A percentile compares a stretch with the other conserved stretches of the same genome.
Conservation (phyloP, 2,329 filamentous ascomycete genomes). For the Colletotrichum neosansevieriae region DNA sequence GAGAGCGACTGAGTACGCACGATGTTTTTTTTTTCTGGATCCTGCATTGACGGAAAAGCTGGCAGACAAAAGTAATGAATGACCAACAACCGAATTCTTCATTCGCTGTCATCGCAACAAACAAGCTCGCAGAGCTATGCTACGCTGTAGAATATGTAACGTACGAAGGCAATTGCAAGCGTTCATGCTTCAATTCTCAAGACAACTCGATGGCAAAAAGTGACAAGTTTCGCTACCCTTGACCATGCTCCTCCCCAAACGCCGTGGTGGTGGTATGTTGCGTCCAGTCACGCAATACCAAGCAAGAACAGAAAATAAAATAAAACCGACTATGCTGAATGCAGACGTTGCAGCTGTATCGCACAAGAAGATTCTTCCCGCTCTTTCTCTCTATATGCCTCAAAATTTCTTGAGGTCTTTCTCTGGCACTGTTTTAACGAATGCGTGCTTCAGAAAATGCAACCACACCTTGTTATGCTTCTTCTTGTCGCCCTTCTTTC, state of each 20-base stretch:
- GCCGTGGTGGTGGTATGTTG: constrained; percentile 8
- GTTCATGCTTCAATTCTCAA: background rate
- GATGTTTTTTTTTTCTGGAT: background rate
- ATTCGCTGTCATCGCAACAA: background rate
- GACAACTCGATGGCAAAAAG: background rate
- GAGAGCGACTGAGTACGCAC: constrained; percentile 50
- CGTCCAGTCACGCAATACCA: constrained; percentile 9
- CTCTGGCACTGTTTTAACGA: constrained; percentile 78
- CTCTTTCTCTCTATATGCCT: background rate
- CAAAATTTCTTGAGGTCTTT: constrained; percentile 70
- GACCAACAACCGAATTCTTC: background rate
- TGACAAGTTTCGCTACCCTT: constrained; percentile 20
- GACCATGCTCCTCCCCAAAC: constrained; percentile 23
- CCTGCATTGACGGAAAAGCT: background rate
- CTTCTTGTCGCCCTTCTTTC: constrained; percentile 57
- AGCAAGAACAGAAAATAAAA: background rate
- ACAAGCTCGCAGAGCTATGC: constrained; percentile 3
- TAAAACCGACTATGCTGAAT: background rate
- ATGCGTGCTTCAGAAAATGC: constrained; percentile 82
- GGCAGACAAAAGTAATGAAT: constrained; percentile 17
- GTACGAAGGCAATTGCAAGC: background rate
- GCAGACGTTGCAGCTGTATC: background rate
- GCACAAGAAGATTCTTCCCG: background rate
- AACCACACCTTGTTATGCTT: constrained; percentile 79
- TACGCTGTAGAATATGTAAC: background rate